These are phyloP conservation scores for Chlorencoelia australis DNA, from an alignment of 2,329 filamentous ascomycete species.

Conservation along the genomic window DNA sequence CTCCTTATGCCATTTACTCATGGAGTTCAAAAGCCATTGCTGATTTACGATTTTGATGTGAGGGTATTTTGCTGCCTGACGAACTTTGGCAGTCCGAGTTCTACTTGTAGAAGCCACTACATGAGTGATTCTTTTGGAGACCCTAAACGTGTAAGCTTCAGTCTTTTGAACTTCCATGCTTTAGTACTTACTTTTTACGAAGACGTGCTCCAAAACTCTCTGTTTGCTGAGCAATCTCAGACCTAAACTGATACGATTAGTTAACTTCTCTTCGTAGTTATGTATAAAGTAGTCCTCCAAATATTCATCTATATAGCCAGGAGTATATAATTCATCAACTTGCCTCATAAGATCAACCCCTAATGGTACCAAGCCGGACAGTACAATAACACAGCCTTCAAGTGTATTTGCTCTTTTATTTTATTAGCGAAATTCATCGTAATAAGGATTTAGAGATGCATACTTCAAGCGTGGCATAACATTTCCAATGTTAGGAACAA, in stretches of 20 bases:
- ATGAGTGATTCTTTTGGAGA: constrained; percentile 59
- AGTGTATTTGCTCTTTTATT: constrained; percentile 48
- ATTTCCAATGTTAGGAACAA: constrained; percentile 74
- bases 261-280: constrained; percentile 3
- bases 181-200: constrained; percentile 28
- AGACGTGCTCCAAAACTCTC: constrained; percentile 71
- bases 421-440: constrained; percentile 13
- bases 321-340: too few relatives aligned
- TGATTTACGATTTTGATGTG: constrained; percentile 86
- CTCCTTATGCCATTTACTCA: constrained; percentile 72
- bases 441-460: constrained; percentile 2
- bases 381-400: constrained; percentile 65
- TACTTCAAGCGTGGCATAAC: constrained; percentile 77
- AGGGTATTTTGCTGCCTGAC: constrained; percentile 68
- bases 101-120: constrained; percentile 61
- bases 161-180: neutral
- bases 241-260: constrained; percentile 40
- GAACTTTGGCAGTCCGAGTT: constrained; percentile 82
- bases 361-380: constrained; percentile 83
- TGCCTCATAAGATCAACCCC: constrained; percentile 62
- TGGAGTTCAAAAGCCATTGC: constrained; percentile 78
- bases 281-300: constrained; percentile 1
- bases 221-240: constrained; percentile 82
- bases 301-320: too few relatives aligned
- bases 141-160: constrained; percentile 24